Conservation (phyloP, 2,329 filamentous ascomycete species). For the Scorias spongiosa region DNA sequence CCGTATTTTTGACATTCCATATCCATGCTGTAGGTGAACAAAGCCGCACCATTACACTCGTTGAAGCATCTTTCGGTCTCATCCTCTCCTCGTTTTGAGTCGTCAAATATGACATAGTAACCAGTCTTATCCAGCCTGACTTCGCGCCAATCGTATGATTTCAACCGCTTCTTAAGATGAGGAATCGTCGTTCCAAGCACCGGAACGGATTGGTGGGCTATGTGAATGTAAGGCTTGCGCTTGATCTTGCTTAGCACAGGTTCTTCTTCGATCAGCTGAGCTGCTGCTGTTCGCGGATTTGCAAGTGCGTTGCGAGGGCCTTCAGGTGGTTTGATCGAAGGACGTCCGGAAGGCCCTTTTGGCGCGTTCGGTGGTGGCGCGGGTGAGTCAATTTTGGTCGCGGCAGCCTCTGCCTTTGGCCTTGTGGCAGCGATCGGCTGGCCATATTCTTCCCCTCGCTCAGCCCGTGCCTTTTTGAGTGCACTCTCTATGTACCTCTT, state of each 20-base stretch:
- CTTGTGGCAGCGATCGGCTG: slow-evolving; percentile 19
- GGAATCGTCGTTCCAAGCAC: slow-evolving; percentile 71
- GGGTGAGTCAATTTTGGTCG: slow-evolving; percentile 25
- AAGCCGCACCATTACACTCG: slow-evolving; percentile 61
- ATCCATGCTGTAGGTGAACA: slow-evolving; percentile 86
- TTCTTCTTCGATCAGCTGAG: slow-evolving; percentile 47
- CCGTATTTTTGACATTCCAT: slow-evolving; percentile 70
- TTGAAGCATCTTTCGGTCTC: slow-evolving; percentile 71
- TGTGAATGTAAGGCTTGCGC: slow-evolving; percentile 76
- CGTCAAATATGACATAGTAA: slow-evolving; percentile 84
- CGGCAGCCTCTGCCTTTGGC: slow-evolving; percentile 16
- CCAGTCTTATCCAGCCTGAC: slow-evolving; percentile 73
- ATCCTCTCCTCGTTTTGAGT: slow-evolving; percentile 57
- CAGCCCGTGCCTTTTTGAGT: slow-evolving; percentile 53
- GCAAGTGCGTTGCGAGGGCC: slow-evolving; percentile 25
- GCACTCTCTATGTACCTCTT: slow-evolving; percentile 60
- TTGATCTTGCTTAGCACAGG: slow-evolving; percentile 55
- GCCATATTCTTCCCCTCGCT: slow-evolving; percentile 31
- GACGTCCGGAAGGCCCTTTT: slow-evolving; percentile 58
- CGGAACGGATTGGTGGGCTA: slow-evolving; percentile 74
- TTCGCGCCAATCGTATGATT: slow-evolving; percentile 65
- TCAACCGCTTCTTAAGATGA: slow-evolving; percentile 80
- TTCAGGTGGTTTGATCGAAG: slow-evolving; percentile 18
- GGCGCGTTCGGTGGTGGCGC: slow-evolving; percentile 72
- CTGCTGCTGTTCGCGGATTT: slow-evolving; percentile 29